Conservation (phyloP, 371 early-diverging fungal species). For the Mucor mucedo region DNA sequence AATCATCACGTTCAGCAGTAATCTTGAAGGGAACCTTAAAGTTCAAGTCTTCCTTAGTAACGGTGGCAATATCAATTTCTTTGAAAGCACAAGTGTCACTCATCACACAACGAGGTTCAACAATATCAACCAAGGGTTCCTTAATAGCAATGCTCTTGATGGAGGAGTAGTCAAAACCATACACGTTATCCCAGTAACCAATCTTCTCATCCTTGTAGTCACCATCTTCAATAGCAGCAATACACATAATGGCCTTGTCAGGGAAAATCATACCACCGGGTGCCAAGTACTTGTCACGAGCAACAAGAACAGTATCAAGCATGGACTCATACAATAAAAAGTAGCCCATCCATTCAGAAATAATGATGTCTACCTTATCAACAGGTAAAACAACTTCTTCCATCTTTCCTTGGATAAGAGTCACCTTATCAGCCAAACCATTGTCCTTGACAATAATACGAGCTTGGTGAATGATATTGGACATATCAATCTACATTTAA, state of each 20-base stretch:
- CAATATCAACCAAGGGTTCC: constrained; percentile 94
- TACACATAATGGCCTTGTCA: constrained; percentile 87
- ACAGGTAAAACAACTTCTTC: constrained; percentile 94
- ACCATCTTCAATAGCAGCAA: constrained; percentile 93
- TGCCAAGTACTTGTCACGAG: constrained; percentile 92
- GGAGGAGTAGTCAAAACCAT: constrained; percentile 90
- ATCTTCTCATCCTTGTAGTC: constrained; percentile 95
- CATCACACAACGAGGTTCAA: constrained; percentile 80
- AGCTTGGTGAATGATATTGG: constrained; percentile 94
- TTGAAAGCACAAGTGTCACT: constrained; percentile 77
- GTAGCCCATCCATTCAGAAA: constrained; percentile 99
- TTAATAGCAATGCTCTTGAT: constrained; percentile 88
- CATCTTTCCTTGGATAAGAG: constrained; percentile 94
- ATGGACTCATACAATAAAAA: constrained; percentile 97
- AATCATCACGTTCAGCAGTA: constrained; percentile 78
- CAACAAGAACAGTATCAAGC: constrained; percentile 96
- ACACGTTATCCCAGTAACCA: constrained; percentile 92
- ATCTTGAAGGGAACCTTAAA: constrained; percentile 83
- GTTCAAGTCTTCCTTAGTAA: constrained; percentile 83
- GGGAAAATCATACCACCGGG: constrained; percentile 90
- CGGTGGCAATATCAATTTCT: constrained; percentile 81
- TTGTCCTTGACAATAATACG: constrained; percentile 90
- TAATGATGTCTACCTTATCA: constrained; percentile 91
- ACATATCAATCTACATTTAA: constrained; percentile 83
- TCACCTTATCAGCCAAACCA: constrained; percentile 78